A percentile compares a stretch with the other conserved stretches of the same genome.
These are phyloP conservation scores for Craterostigma plantagineum DNA, from an alignment of 257 asterid genomes.

Conservation along the genomic window DNA sequence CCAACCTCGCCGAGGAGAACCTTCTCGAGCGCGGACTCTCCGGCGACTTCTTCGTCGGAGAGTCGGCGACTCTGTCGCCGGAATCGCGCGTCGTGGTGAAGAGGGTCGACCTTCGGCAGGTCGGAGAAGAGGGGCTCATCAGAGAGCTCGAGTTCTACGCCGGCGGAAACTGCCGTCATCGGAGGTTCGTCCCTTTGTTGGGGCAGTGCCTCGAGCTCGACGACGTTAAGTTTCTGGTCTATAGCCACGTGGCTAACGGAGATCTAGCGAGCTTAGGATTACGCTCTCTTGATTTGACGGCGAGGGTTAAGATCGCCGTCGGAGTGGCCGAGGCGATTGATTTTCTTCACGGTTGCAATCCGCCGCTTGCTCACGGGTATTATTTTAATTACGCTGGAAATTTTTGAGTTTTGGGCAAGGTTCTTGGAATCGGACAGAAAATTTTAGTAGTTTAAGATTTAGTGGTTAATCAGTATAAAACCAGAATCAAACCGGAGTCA, in stretches of 20 bases:
- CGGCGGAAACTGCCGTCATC: slow-evolving; percentile 41
- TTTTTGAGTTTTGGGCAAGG: too few species aligned
- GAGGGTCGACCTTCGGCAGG: slow-evolving; percentile 35
- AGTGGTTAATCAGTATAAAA: too few species aligned
- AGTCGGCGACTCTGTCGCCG: too few species aligned
- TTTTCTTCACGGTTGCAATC: slow-evolving; percentile 72
- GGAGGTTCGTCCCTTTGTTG: slow-evolving; percentile 64
- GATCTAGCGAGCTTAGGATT: slow-evolving; percentile 62
- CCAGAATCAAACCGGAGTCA: too few species aligned
- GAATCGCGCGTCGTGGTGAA: slow-evolving; percentile 58
- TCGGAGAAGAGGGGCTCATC: slow-evolving; percentile 40
- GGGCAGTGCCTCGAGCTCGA: slow-evolving; percentile 92
- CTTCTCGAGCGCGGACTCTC: too few species aligned
- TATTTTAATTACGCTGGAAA: not conserved
- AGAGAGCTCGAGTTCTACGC: slow-evolving; percentile 43
- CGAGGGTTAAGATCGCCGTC: slow-evolving; percentile 76
- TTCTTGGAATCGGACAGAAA: too few species aligned
- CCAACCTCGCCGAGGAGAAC: too few species aligned
- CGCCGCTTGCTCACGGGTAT: slow-evolving; percentile 95
- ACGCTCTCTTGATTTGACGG: slow-evolving; percentile 90
- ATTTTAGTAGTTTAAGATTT: too few species aligned
- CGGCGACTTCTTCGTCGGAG: too few species aligned
- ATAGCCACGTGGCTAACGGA: slow-evolving; percentile 69
- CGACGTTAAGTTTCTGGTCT: slow-evolving; percentile 59
- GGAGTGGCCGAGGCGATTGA: slow-evolving; percentile 84